Evolutionary conservation across 192 early-diverging fungal genomes (phyloP), one percentile per base, ranked within the genome.

Genomic region (Rhizoclosmatium globosum): DNA sequence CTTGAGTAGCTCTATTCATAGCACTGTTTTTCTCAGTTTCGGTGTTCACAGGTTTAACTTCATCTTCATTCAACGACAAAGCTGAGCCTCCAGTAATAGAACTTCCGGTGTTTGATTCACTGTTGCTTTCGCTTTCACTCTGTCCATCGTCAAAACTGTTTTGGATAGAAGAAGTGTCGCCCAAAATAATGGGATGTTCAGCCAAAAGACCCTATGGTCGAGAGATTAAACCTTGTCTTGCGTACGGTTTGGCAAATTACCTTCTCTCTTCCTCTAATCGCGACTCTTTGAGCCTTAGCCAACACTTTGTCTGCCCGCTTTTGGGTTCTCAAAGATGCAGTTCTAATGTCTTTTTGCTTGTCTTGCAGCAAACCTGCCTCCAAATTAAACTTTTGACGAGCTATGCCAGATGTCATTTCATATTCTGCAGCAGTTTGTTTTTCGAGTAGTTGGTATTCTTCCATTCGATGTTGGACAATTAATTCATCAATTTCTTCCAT

Each of bases 401-500:
- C 78, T 13, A 79, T 38, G 15, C 47, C 60, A 21, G 23, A 31
- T n/a, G n/a, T 41, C 70, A 71, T 71, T 45, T 65, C 61, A 23
- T 31, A 38, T 57, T 74, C 78, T 23, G 59, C 71, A 1, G 13
- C 59, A 13, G n/a, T 11, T 41, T 79, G 78, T 47, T 79, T 79
- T 44, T 47, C 48, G 19, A 79, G 23, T 39, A 79, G 71, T 38
- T 73, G 60, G 59, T 66, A 79, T 67, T 79, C 78, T 48, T 79
- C 78, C 15, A 46, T 15, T 6, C 78, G 69, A 31, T 79, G 70
- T 31, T 39, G 43, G 47, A 11, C 59, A 7, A 38, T 42, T 21
- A 79, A 17, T 9, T 72, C 69, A 50, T 79, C 78, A 23, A 79
- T 42, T 17, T 79, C 78, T 67, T 79, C 78, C 21, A 62, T 38